Evolutionary conservation across 345 rosid species (phyloP), one percentile per base, ranked within the genome.

Genomic region (Citrus sp.): DNA sequence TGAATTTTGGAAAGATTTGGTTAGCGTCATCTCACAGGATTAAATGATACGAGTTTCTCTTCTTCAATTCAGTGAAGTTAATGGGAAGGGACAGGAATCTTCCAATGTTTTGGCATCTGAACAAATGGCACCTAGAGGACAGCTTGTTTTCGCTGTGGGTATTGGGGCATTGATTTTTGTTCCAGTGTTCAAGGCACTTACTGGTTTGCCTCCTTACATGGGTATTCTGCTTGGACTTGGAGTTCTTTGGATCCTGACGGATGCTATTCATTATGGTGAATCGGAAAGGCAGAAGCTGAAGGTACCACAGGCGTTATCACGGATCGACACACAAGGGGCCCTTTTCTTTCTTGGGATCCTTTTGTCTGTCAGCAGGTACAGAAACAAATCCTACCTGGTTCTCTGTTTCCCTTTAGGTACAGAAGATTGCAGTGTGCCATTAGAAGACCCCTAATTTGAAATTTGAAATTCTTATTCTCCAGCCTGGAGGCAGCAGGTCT

Each of bases 161-260:
- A 46, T 95, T 51, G 98, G 98, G 49, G 98, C 98, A 73, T 82
- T 95, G 80, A 73, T 93, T 46, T 95, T 92, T 87, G 98, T 95
- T 85, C 98, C 98, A 6, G 90, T 95, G 70, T 95, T 95, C 82
- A 95, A 92, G 86, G 89, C 98, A 83, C 80, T 95, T 58, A 95
- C 98, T 37, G 98, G 98, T 79, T 84, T 95, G 85, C 98, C 98
- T 88, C 98, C 98, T 64, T 93, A 80, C 87, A 91, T 95, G 95
- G 98, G 98, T 28, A 91, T 95, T 82, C 88, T 95, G 79, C 87
- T 95, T 27, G 98, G 98, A 62, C 98, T 95, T 35, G 98, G 98
- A 85, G 98, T 93, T 78, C 97, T 95, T 22, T 95, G 98, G 98
- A 87, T 93, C 85, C 90, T 95, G 74, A 95, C 98, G 0, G 98